Evolutionary conservation across 345 rosid genomes (phyloP).

Genomic region (Pugionium cornutum): DNA sequence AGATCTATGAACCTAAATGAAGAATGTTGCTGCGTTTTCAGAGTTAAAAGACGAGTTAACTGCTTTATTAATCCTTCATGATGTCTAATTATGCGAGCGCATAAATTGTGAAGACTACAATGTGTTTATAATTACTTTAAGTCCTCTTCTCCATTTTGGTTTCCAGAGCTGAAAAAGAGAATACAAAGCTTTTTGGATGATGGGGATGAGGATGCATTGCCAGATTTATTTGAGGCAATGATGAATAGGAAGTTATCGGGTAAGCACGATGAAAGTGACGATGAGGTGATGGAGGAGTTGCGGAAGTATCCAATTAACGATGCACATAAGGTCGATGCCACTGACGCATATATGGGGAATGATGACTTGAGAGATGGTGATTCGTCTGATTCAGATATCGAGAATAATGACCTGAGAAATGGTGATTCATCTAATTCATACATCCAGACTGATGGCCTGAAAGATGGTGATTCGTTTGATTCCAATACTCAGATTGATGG

Average conservation of each 20-base stretch:
- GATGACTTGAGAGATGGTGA: background rate
- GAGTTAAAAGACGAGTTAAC: background rate
- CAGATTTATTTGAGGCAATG: conserved; percentile 59
- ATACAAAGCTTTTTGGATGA: conserved; percentile 49
- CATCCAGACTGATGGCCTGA: background rate
- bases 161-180: conserved; percentile 58
- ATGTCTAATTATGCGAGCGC: background rate
- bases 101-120: background rate
- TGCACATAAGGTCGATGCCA: background rate
- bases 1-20: background rate
- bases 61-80: background rate
- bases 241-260: conserved; percentile 67
- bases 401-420: background rate
- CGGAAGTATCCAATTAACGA: conserved; percentile 26
- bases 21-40: background rate
- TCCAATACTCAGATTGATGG: conserved; percentile 12
- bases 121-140: background rate
- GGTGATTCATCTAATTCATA: conserved; percentile 29
- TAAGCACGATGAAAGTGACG: conserved; percentile 58
- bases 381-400: conserved; percentile 18
- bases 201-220: conserved; percentile 60
- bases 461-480: background rate
- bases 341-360: conserved; percentile 29
- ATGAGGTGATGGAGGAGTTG: conserved; percentile 51
- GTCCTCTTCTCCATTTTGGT: background rate